Evolutionary conservation across 1,284 basidiomycete species (phyloP).

Genomic region (Mycena citricolor): DNA sequence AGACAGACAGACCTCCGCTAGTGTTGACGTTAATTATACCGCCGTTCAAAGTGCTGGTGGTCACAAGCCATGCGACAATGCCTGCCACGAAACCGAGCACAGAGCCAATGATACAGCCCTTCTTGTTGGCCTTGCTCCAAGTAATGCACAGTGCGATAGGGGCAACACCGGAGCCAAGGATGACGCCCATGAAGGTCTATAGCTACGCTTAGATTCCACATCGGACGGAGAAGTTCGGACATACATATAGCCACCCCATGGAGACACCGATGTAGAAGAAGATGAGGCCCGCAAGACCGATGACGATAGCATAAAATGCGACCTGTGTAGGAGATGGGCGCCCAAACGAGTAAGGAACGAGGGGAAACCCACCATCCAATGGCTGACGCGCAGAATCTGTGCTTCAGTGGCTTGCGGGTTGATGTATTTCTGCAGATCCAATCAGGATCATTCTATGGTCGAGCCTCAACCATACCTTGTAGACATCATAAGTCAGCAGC

Average conservation of each 20-base stretch:
- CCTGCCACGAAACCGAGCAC: conserved; percentile 72
- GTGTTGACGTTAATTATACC: conserved; percentile 75
- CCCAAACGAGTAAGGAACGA: too few relatives aligned
- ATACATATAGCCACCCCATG: conserved; percentile 85
- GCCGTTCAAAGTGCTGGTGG: conserved; percentile 68
- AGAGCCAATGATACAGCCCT: conserved; percentile 74
- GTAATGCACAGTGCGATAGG: conserved; percentile 85
- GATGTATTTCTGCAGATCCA: conserved; percentile 48
- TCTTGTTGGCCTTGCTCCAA: conserved; percentile 83
- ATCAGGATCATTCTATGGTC: background rate
- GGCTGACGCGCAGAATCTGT: conserved; percentile 57
- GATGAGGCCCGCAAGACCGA: conserved; percentile 81
- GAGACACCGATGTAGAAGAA: conserved; percentile 89
- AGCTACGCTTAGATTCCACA: too few relatives aligned
- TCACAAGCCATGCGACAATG: conserved; percentile 82
- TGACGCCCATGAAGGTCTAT: conserved; percentile 82
- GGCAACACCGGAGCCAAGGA: conserved; percentile 82
- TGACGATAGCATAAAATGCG: conserved; percentile 71
- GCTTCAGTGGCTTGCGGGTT: conserved; percentile 60
- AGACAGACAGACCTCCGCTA: conserved; percentile 42
- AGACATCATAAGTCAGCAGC: conserved; percentile 81
- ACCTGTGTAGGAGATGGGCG: too few relatives aligned
- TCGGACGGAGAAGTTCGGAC: conserved; percentile 33
- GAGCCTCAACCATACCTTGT: conserved; percentile 47
- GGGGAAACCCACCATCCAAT: conserved; percentile 56